A percentile compares a stretch with the other conserved stretches of the same genome.
These are phyloP conservation scores for Phytophthora chlamydospora DNA, from an alignment of 352 stramenopile species.

Conservation along the genomic window DNA sequence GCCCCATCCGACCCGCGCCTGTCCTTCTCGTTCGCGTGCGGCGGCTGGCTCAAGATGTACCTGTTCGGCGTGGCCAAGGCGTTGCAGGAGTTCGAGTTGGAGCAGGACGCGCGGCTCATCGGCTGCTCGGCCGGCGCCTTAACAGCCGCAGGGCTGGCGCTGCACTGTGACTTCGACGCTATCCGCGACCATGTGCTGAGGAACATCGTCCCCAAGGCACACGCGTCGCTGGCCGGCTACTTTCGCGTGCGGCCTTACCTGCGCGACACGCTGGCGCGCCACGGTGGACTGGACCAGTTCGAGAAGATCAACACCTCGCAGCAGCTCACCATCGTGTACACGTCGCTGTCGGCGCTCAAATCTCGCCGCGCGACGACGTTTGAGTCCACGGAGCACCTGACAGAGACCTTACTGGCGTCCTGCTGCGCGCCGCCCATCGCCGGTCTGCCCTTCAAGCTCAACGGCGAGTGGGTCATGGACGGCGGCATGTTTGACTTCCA, in stretches of 20 bases:
- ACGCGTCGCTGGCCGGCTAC: slow-evolving; percentile 53
- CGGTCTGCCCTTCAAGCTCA: slow-evolving; percentile 82
- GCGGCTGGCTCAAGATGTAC: slow-evolving; percentile 86
- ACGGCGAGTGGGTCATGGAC: slow-evolving; percentile 89
- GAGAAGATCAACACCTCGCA: slow-evolving; percentile 53
- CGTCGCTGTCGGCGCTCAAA: slow-evolving; percentile 69
- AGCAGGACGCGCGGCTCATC: slow-evolving; percentile 54
- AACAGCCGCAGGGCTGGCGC: slow-evolving; percentile 57
- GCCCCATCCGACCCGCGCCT: neutral
- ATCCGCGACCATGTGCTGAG: slow-evolving; percentile 71
- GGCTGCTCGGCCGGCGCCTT: slow-evolving; percentile 73
- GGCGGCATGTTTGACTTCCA: slow-evolving; percentile 86
- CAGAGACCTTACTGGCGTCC: slow-evolving; percentile 70
- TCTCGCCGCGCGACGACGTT: slow-evolving; percentile 77
- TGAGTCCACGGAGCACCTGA: slow-evolving; percentile 64
- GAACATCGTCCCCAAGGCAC: slow-evolving; percentile 58
- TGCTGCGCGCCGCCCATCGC: slow-evolving; percentile 84
- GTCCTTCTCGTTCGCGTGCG: slow-evolving; percentile 74
- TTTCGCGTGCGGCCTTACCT: slow-evolving; percentile 78
- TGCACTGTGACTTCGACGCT: slow-evolving; percentile 72
- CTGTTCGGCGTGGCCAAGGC: slow-evolving; percentile 80
- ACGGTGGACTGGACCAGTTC: slow-evolving; percentile 53
- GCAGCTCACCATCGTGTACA: slow-evolving; percentile 73
- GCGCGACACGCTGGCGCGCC: slow-evolving; percentile 45
- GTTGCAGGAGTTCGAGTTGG: slow-evolving; percentile 65